Conservation (phyloP, 306 rosid species). For the Ceratonia siliqua region DNA sequence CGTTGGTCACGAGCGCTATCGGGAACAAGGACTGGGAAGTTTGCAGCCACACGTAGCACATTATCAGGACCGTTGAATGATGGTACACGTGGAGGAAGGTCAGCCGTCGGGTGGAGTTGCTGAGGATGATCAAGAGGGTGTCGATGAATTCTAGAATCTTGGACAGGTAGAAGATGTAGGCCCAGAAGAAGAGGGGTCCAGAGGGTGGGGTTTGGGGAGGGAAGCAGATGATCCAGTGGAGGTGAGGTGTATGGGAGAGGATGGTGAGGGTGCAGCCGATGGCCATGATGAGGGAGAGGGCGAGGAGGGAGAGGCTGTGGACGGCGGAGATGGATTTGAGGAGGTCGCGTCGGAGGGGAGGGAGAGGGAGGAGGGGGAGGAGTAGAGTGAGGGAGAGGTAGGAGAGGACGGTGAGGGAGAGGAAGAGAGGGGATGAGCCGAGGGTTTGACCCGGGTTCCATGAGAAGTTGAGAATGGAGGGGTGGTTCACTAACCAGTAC, state of each 20-base stretch:
- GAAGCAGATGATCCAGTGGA: slow-evolving; percentile 57
- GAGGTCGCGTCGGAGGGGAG: slow-evolving; percentile 37
- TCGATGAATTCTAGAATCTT: slow-evolving; percentile 74
- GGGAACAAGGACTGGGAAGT: slow-evolving; percentile 82
- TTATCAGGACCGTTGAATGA: slow-evolving; percentile 74
- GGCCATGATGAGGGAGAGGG: slow-evolving; percentile 70
- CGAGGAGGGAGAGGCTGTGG: slow-evolving; percentile 66
- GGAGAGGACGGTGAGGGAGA: slow-evolving; percentile 39
- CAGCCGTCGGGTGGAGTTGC: slow-evolving; percentile 58
- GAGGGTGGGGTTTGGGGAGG: slow-evolving; percentile 51
- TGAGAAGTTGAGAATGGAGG: slow-evolving; percentile 58
- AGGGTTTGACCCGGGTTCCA: slow-evolving; percentile 61
- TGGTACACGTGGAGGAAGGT: slow-evolving; percentile 95
- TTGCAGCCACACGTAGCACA: slow-evolving; percentile 78
- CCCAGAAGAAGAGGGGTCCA: slow-evolving; percentile 97
- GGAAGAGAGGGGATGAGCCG: slow-evolving; percentile 53
- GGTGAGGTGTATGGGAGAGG: slow-evolving; percentile 45
- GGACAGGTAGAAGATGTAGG: slow-evolving; percentile 87
- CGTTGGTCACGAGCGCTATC: slow-evolving; percentile 69
- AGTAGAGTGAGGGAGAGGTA: slow-evolving; percentile 62
- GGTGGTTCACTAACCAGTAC: slow-evolving; percentile 65
- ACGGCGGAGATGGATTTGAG: slow-evolving; percentile 56
- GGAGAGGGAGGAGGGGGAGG: slow-evolving; percentile 45
- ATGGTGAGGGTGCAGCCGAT: slow-evolving; percentile 55
- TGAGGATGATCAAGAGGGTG: slow-evolving; percentile 70